phyloP scores from a whole-genome alignment of 495 filamentous ascomycete species.

The Elaphomyces granulatus region DNA sequence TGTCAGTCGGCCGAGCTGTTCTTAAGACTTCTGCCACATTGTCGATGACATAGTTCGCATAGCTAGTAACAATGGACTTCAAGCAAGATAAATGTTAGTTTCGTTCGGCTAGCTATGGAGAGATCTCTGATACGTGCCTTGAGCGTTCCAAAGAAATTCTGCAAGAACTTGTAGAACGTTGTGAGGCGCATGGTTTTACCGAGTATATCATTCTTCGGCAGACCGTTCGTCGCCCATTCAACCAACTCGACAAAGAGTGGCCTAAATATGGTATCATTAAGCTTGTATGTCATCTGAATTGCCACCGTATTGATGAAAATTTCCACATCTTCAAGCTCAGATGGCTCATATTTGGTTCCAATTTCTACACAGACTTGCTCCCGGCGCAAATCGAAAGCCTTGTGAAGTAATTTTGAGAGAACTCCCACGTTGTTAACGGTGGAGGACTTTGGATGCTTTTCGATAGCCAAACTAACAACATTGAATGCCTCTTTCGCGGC shows the following conservation, averaged over 20 bases:
- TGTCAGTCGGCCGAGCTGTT: slow-evolving; percentile 31
- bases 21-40: slow-evolving; percentile 49
- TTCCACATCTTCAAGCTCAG: slow-evolving; percentile 51
- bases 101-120: too few relatives aligned
- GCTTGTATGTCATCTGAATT: slow-evolving; percentile 85
- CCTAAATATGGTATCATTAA: slow-evolving; percentile 93
- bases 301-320: slow-evolving; percentile 45
- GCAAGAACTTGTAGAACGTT: slow-evolving; percentile 67
- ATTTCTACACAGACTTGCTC: slow-evolving; percentile 26
- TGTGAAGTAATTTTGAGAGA: slow-evolving; percentile 56
- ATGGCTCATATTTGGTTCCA: slow-evolving; percentile 27
- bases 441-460: slow-evolving; percentile 58
- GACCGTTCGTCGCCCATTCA: slow-evolving; percentile 52
- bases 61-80: slow-evolving; percentile 79
- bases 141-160: slow-evolving; percentile 63
- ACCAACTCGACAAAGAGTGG: slow-evolving; percentile 72
- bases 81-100: neutral
- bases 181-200: slow-evolving; percentile 42
- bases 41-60: slow-evolving; percentile 73
- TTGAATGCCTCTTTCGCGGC: slow-evolving; percentile 53
- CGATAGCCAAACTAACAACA: slow-evolving; percentile 49
- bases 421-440: slow-evolving; percentile 52
- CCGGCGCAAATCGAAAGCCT: slow-evolving; percentile 57
- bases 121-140: too few relatives aligned
- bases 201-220: slow-evolving; percentile 43